These are phyloP conservation scores for Leptomonas seymouri DNA, from an alignment of 208 protist species.

Conservation along the genomic window DNA sequence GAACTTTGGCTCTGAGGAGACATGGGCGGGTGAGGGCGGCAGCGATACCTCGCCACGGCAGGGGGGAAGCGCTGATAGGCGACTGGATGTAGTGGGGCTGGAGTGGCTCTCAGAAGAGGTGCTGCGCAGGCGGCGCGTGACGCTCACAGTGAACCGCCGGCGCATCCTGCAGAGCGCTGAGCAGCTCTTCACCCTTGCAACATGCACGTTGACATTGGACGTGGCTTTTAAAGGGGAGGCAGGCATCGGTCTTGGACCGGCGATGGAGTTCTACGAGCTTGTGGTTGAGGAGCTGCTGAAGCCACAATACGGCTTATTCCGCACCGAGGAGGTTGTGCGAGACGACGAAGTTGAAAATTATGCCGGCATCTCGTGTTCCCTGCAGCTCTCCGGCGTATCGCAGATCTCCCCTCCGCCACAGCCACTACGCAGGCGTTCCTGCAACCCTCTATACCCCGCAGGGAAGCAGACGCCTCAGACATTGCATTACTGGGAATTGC, in stretches of 20 bases:
- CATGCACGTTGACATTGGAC: constrained; percentile 66
- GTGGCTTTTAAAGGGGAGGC: constrained; percentile 80
- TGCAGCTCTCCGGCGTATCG: neutral
- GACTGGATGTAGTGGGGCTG: constrained; percentile 47
- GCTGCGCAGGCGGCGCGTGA: constrained; percentile 30
- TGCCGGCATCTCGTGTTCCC: neutral
- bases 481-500: constrained; percentile 60
- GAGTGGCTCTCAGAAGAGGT: constrained; percentile 46
- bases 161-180: constrained; percentile 48
- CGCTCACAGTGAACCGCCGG: constrained; percentile 45
- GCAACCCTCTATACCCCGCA: constrained; percentile 34
- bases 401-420: no score
- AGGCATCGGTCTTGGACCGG: constrained; percentile 79
- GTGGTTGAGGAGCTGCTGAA: constrained; percentile 49
- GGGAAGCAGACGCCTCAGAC: constrained; percentile 33
- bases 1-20: constrained; percentile 11
- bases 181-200: constrained; percentile 48
- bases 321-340: constrained; percentile 42
- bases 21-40: neutral
- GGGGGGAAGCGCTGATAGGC: neutral
- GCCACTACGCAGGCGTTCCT: constrained; percentile 10
- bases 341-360: neutral
- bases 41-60: neutral
- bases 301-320: constrained; percentile 50
- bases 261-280: constrained; percentile 80